A percentile compares a stretch with the other conserved stretches of the same genome.
phyloP scores from a whole-genome alignment of 2,329 filamentous ascomycete species.

The Phoma sp. region DNA sequence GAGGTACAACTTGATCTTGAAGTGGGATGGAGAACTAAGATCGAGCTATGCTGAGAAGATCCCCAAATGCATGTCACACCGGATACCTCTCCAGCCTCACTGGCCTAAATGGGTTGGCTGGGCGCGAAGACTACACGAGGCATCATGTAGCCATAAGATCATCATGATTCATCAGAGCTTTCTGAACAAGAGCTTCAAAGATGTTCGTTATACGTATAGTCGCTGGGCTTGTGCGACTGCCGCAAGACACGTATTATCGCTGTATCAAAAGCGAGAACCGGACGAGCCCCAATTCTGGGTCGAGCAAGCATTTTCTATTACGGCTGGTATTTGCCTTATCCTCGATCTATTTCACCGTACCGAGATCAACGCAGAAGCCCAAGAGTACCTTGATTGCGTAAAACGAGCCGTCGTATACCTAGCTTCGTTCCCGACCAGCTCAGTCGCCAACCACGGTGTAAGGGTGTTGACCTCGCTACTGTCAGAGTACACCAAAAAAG shows the following conservation, averaged over 20 bases:
- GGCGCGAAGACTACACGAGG: constrained; percentile 50
- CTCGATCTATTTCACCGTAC: constrained; percentile 40
- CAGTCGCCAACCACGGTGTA: constrained; percentile 50
- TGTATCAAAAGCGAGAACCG: constrained; percentile 46
- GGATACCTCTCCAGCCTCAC: constrained; percentile 40
- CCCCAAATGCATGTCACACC: constrained; percentile 46
- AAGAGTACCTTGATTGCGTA: constrained; percentile 37
- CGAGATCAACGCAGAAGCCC: constrained; percentile 30
- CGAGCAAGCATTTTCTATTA: constrained; percentile 44
- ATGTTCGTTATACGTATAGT: constrained; percentile 52
- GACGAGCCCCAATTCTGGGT: constrained; percentile 55
- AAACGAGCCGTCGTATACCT: constrained; percentile 45
- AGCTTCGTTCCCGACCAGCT: constrained; percentile 45
- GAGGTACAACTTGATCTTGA: constrained; percentile 52
- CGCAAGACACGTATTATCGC: constrained; percentile 51
- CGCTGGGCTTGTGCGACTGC: constrained; percentile 53
- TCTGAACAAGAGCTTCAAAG: constrained; percentile 52
- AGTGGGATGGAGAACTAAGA: constrained; percentile 51
- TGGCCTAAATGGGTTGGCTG: constrained; percentile 54
- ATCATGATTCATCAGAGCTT: constrained; percentile 57
- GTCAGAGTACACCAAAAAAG: constrained; percentile 34
- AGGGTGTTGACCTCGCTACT: constrained; percentile 49
- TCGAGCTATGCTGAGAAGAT: constrained; percentile 42
- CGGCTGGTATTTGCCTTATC: constrained; percentile 37
- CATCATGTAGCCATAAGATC: constrained; percentile 54